Evolutionary conservation across 23 red algal species (phyloP), one percentile per base, ranked within the genome.

Genomic region (Agarophyton chilense): DNA sequence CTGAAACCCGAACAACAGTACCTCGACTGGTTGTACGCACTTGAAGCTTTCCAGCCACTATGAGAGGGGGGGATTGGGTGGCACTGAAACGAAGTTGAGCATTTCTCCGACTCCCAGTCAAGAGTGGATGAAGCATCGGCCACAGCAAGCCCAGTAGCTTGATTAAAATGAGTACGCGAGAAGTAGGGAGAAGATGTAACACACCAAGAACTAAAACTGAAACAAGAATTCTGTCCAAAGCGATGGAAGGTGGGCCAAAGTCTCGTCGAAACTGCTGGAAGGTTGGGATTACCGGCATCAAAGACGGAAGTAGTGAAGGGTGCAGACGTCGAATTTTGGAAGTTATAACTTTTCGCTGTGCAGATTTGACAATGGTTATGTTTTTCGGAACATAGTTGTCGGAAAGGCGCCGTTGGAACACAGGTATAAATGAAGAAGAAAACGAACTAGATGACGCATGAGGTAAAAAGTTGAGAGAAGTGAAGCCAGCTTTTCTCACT

Each of bases 71-170:
- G n/a, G 64, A 70, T 17, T 70, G 34, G 28, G 11, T 42, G 34
- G 64, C 64, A 1, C 64, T 70, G 16, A 70, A 70, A 9, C 64
- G 64, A 36, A 70, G 64, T 70, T 70, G 64, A 70, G 38, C 64
- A 42, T 70, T 70, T 33, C 64, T 36, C 4, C 64, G 64, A 22
- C 64, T 70, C 40, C 64, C 64, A 33, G 40, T 70, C 35, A 70
- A 26, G 21, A 70, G 32, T 18, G 64, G 64, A 42, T 70, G 64
- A 70, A 70, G 64, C 2, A 70, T 36, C 19, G 64, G 64, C 64
- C 64, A 70, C 19, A 42, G 28, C 64, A 70, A 18, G 19, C 32
- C 64, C 18, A 70, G 13, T 18, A 42, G 10, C 19, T 26, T 70
- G 13, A 33, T 33, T 42, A 70, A 18, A 22, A 42, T 40, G 34